Conservation (phyloP, 192 early-diverging fungal species). For the Geranomyces variabilis region DNA sequence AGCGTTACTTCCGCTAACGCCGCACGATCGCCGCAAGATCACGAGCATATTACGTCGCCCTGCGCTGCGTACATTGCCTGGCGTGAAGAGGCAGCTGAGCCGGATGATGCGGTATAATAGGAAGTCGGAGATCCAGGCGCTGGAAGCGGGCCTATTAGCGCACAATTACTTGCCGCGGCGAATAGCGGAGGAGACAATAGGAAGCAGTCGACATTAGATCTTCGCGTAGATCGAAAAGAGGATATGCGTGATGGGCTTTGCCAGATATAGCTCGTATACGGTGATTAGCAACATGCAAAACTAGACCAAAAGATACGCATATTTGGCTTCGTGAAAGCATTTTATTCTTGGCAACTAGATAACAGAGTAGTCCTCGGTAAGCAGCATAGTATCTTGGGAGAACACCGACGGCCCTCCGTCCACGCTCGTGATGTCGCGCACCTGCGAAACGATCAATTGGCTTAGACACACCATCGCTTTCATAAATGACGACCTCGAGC, state of each 20-base stretch:
- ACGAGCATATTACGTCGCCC: slow-evolving; percentile 17
- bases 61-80: neutral
- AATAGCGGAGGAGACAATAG: no score
- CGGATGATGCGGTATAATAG: slow-evolving; percentile 27
- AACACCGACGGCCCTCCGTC: slow-evolving; percentile 65
- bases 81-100: slow-evolving; percentile 14
- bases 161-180: slow-evolving; percentile 5
- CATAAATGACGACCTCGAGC: slow-evolving; percentile 20
- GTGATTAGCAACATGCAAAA: no score
- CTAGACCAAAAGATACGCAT: no score
- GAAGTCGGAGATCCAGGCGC: slow-evolving; percentile 39
- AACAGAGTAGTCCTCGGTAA: slow-evolving; percentile 81
- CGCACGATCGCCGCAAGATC: slow-evolving; percentile 29
- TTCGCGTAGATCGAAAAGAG: no score
- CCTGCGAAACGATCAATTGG: slow-evolving; percentile 35
- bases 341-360: slow-evolving; percentile 51
- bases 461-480: neutral
- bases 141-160: slow-evolving; percentile 16
- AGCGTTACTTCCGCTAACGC: slow-evolving; percentile 29
- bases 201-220: no score
- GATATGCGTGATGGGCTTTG: no score
- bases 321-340: neutral
- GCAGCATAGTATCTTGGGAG: slow-evolving; percentile 71
- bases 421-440: slow-evolving; percentile 55
- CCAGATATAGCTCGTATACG: no score